Conservation (phyloP, 805 yeast species). For the Yamadazyma paraphyllophila region DNA sequence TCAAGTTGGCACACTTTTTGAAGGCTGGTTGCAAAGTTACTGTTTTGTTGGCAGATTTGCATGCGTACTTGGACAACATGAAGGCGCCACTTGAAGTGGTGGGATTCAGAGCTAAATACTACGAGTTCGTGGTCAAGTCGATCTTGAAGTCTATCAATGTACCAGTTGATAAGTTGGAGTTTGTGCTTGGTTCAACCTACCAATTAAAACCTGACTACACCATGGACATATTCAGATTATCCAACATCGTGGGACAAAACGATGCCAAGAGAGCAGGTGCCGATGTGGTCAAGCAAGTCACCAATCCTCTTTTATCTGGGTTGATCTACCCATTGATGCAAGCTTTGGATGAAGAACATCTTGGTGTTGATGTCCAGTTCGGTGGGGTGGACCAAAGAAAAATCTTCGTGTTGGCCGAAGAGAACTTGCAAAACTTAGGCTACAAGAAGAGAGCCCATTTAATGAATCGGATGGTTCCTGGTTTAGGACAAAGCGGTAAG, state of each 20-base stretch:
- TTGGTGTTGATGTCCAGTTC: constrained; percentile 88
- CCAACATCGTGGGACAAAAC: constrained; percentile 85
- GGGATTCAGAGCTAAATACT: constrained; percentile 82
- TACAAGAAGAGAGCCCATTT: constrained; percentile 97
- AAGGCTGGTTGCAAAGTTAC: constrained; percentile 95
- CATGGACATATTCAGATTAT: constrained; percentile 81
- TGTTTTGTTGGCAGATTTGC: constrained; percentile 90
- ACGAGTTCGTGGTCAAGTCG: constrained; percentile 79
- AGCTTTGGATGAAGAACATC: constrained; percentile 91
- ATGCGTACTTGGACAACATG: constrained; percentile 97
- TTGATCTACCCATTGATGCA: constrained; percentile 98
- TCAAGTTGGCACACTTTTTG: constrained; percentile 89
- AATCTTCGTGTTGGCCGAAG: constrained; percentile 95
- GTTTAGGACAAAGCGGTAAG: constrained; percentile 93
- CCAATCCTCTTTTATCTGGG: constrained; percentile 89
- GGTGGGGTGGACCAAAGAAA: constrained; percentile 99
- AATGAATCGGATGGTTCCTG: constrained; percentile 99
- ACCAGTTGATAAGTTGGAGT: constrained; percentile 83
- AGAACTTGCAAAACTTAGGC: constrained; percentile 79
- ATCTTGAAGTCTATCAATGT: constrained; percentile 84
- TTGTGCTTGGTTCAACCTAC: constrained; percentile 87
- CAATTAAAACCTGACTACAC: constrained; percentile 78
- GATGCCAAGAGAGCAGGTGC: constrained; percentile 99
- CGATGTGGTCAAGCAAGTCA: constrained; percentile 96
- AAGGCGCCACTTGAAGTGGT: constrained; percentile 96